Evolutionary conservation across 1,139 yeast species (phyloP).

Genomic region (Yarrowia galli): DNA sequence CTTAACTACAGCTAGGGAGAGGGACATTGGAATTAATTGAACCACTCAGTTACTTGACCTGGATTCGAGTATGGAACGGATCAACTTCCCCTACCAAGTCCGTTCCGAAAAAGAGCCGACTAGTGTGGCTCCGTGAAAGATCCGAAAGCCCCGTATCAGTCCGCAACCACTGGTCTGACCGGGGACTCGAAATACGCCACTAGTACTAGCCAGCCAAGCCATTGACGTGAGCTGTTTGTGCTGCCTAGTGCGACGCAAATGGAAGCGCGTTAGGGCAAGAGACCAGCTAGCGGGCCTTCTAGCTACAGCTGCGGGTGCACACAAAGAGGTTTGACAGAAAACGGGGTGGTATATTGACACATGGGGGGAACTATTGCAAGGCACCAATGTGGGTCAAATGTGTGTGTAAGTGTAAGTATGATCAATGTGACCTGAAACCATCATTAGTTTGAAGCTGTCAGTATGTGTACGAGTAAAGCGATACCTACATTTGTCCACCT

Average conservation of each 20-base stretch:
- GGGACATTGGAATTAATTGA: too few relatives aligned
- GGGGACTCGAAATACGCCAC: constrained; percentile 10
- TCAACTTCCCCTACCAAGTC: too few relatives aligned
- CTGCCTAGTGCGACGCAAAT: constrained; percentile 3
- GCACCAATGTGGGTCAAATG: background rate
- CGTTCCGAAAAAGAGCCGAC: constrained; percentile 13
- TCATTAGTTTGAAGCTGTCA: too few relatives aligned
- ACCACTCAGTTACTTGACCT: too few relatives aligned
- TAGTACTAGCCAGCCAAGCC: background rate
- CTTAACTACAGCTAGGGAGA: too few relatives aligned
- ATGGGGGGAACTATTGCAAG: constrained; percentile 3
- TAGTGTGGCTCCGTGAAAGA: background rate
- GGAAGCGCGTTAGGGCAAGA: constrained; percentile 9
- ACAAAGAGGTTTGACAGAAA: constrained; percentile 27
- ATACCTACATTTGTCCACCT: too few relatives aligned
- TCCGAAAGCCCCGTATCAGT: background rate
- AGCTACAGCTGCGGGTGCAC: background rate
- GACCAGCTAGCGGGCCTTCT: constrained; percentile 8
- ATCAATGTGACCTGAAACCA: background rate
- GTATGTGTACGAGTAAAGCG: too few relatives aligned
- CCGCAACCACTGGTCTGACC: background rate
- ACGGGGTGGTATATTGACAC: constrained; percentile 28
- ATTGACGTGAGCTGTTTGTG: too few relatives aligned
- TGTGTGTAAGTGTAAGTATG: too few relatives aligned
- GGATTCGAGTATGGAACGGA: too few relatives aligned